Evolutionary conservation across 176 grass and related monocot genomes (phyloP).

Genomic region (Oryza coarctata): DNA sequence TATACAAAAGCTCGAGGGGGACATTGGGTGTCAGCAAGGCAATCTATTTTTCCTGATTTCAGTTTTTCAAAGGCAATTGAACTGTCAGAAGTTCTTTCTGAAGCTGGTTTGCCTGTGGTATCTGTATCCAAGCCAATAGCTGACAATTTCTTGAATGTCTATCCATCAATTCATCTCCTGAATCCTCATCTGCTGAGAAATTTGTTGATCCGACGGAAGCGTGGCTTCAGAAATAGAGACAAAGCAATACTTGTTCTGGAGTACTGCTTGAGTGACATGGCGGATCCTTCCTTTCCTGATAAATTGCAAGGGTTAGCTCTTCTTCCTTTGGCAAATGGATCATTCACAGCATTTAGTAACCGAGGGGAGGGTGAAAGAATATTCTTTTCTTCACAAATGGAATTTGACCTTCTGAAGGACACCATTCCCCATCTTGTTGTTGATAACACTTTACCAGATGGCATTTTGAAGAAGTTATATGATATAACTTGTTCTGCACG

Average conservation of each 20-base stretch:
- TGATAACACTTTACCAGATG: slow-evolving; percentile 74
- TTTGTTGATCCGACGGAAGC: slow-evolving; percentile 82
- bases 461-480: slow-evolving; percentile 67
- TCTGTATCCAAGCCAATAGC: slow-evolving; percentile 78
- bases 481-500: slow-evolving; percentile 70
- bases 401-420: slow-evolving; percentile 83
- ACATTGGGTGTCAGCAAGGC: slow-evolving; percentile 87
- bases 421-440: slow-evolving; percentile 84
- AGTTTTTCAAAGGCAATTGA: slow-evolving; percentile 71
- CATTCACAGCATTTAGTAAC: slow-evolving; percentile 67
- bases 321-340: slow-evolving; percentile 92
- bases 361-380: slow-evolving; percentile 82
- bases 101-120: slow-evolving; percentile 82
- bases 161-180: slow-evolving; percentile 75
- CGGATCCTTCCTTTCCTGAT: slow-evolving; percentile 50
- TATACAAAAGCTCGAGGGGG: slow-evolving; percentile 92
- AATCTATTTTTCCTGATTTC: slow-evolving; percentile 96
- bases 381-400: slow-evolving; percentile 68
- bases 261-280: slow-evolving; percentile 89
- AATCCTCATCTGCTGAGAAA: slow-evolving; percentile 83
- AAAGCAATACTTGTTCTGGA: slow-evolving; percentile 76
- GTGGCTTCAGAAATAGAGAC: slow-evolving; percentile 74
- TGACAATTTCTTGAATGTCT: slow-evolving; percentile 76
- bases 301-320: slow-evolving; percentile 84
- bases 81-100: slow-evolving; percentile 72